Conservation (phyloP, 495 filamentous ascomycete genomes). For the Filosporella fistucella region DNA sequence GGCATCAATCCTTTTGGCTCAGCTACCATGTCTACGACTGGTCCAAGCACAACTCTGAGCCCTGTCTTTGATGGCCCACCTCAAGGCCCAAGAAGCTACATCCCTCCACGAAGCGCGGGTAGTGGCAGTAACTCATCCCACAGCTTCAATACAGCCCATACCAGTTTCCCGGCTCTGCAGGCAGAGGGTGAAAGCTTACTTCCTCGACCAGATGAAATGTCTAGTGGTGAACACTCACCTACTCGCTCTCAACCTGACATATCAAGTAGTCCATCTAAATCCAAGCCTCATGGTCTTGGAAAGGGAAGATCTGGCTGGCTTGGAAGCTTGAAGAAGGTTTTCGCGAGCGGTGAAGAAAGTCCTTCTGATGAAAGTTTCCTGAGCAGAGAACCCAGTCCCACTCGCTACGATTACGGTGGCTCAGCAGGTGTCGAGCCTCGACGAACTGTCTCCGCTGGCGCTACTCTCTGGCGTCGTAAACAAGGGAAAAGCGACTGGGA, state of each 20-base stretch:
- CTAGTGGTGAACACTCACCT: constrained; percentile 53
- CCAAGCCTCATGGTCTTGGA: constrained; percentile 3
- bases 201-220: constrained; percentile 21
- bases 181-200: constrained; percentile 64
- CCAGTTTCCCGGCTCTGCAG: constrained; percentile 56
- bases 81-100: not conserved
- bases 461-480: constrained; percentile 54
- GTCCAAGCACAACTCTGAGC: constrained; percentile 9
- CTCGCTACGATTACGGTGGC: not conserved
- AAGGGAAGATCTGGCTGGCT: constrained; percentile 34
- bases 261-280: constrained; percentile 40
- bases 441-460: constrained; percentile 31
- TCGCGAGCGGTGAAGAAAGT: constrained; percentile 17
- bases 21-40: constrained; percentile 4
- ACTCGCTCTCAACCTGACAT: constrained; percentile 18
- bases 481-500: constrained; percentile 56
- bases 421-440: constrained; percentile 6
- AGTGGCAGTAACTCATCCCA: constrained; percentile 38
- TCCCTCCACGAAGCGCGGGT: constrained; percentile 23
- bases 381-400: constrained; percentile 10
- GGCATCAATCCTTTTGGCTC: constrained; percentile 19
- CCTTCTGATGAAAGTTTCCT: not conserved
- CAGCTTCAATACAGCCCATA: constrained; percentile 64
- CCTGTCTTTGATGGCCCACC: constrained; percentile 13
- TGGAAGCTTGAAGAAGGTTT: constrained; percentile 41